A percentile compares a stretch with the other conserved stretches of the same genome.
Evolutionary conservation across 306 rosid species (phyloP).

Genomic region (Castanea crenata): DNA sequence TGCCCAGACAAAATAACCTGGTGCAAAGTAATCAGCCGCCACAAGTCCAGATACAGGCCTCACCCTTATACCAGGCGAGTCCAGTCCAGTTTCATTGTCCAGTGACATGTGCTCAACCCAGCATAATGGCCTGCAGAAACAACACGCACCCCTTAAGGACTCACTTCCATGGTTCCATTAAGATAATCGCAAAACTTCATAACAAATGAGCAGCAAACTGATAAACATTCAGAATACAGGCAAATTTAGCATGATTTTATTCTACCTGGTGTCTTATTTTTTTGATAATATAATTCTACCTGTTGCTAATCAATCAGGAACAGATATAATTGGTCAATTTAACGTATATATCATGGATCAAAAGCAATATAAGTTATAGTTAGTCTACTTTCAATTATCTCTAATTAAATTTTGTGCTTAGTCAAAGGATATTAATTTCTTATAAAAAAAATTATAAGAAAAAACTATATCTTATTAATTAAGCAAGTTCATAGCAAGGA

Average conservation of each 20-base stretch:
- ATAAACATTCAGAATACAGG: not conserved
- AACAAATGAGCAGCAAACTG: not conserved
- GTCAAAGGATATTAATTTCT: not conserved
- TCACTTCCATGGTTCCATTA: constrained; percentile 1
- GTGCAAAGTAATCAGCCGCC: constrained; percentile 94
- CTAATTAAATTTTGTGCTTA: not conserved
- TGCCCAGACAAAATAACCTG: constrained; percentile 92
- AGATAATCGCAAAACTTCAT: constrained; percentile 1
- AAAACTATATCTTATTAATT: not conserved
- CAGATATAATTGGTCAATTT: not conserved
- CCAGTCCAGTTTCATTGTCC: constrained; percentile 83
- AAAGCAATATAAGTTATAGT: not conserved
- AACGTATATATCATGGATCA: not conserved
- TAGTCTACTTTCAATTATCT: not conserved
- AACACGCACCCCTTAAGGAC: not conserved
- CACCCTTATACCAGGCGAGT: constrained; percentile 65
- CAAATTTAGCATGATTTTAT: not conserved
- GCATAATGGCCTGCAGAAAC: constrained; percentile 63
- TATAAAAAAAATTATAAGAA: not conserved
- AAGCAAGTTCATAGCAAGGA: not conserved
- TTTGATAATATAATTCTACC: not conserved
- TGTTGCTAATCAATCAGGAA: not conserved
- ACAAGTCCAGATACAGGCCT: constrained; percentile 94
- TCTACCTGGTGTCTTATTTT: not conserved
- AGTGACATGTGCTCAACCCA: constrained; percentile 89